These are phyloP conservation scores for Dioscorea cayenensis DNA, from an alignment of 116 monocot genomes.

Conservation along the genomic window DNA sequence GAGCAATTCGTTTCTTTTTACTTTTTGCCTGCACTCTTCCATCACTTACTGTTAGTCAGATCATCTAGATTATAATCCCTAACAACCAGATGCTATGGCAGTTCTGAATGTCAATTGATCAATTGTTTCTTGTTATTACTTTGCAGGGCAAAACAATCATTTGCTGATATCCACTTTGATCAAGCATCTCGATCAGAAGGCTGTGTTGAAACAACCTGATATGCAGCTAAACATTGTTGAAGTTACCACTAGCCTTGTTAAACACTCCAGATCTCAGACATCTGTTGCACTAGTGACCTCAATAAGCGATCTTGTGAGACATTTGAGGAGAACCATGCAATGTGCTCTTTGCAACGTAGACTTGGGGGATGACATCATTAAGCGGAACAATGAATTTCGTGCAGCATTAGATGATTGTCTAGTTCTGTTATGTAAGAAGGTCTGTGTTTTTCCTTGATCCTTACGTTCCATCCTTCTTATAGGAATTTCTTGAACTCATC, in stretches of 20 bases:
- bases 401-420: constrained; percentile 70
- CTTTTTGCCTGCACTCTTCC: background rate
- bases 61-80: background rate
- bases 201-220: constrained; percentile 59
- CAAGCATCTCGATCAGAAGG: constrained; percentile 92
- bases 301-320: constrained; percentile 74
- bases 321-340: constrained; percentile 76
- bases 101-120: background rate
- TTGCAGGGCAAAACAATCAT: constrained; percentile 74
- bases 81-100: background rate
- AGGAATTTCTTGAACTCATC: background rate
- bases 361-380: constrained; percentile 28
- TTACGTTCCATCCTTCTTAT: background rate
- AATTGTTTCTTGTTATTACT: background rate
- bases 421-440: constrained; percentile 77
- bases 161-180: constrained; percentile 66
- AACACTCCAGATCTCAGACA: constrained; percentile 46
- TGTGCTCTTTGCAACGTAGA: constrained; percentile 15
- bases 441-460: constrained; percentile 10
- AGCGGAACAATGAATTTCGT: constrained; percentile 61
- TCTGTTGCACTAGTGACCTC: constrained; percentile 58
- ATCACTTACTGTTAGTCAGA: background rate
- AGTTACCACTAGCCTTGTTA: constrained; percentile 52
- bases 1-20: constrained; percentile 3
- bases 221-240: constrained; percentile 75